Percentiles rank a stretch among this genome's conserved stretches.
Conservation (phyloP, 2,329 filamentous ascomycete genomes). For the Colletotrichum higginsianum region DNA sequence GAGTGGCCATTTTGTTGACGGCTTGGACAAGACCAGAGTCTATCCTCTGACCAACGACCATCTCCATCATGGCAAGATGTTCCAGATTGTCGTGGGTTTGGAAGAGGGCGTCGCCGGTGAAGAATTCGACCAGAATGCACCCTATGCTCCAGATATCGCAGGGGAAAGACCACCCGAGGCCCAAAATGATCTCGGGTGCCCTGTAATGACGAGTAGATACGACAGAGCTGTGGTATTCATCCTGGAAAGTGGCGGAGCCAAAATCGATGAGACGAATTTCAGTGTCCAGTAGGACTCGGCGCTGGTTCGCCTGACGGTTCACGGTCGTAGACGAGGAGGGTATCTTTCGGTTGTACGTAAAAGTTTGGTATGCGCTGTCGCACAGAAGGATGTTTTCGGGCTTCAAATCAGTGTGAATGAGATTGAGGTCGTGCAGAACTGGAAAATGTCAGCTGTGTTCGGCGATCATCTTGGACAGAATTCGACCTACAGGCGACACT, state of each 20-base stretch:
- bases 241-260: constrained; percentile 80
- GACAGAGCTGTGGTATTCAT: constrained; percentile 81
- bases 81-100: constrained; percentile 82
- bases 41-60: constrained; percentile 72
- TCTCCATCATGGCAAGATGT: constrained; percentile 83
- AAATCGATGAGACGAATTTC: constrained; percentile 81
- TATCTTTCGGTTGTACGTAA: constrained; percentile 79
- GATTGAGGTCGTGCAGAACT: constrained; percentile 96
- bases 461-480: not conserved
- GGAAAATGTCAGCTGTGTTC: constrained; percentile 40
- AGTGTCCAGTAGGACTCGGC: constrained; percentile 76
- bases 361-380: constrained; percentile 76
- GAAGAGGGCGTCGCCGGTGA: constrained; percentile 79
- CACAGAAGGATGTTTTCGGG: constrained; percentile 80
- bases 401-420: constrained; percentile 91
- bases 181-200: constrained; percentile 79
- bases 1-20: constrained; percentile 70
- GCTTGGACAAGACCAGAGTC: constrained; percentile 71
- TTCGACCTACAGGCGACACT: constrained; percentile 92
- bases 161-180: constrained; percentile 79
- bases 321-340: constrained; percentile 76
- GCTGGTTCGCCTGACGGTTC: constrained; percentile 73
- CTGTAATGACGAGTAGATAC: constrained; percentile 80
- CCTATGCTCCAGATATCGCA: constrained; percentile 84
- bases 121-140: constrained; percentile 81